A percentile compares a stretch with the other conserved stretches of the same genome.
Evolutionary conservation across 208 protist genomes (phyloP).

Genomic region (Acanthamoeba quina): DNA sequence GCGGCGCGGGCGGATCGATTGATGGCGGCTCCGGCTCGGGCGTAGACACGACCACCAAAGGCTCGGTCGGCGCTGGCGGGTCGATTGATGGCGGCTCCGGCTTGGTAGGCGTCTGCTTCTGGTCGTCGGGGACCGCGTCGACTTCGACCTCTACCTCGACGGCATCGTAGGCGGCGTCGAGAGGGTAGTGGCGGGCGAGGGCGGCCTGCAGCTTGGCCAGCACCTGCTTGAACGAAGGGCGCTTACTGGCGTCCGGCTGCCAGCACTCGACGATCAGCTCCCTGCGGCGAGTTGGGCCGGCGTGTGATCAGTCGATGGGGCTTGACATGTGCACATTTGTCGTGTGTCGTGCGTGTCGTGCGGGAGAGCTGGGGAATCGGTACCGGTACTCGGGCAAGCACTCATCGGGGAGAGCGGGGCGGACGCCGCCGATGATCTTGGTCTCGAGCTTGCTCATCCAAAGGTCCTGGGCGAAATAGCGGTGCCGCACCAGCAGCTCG

Average conservation of each 20-base stretch:
- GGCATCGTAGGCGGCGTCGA: conserved; percentile 26
- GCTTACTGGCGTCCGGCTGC: conserved; percentile 2
- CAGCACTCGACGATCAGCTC: conserved; percentile 58
- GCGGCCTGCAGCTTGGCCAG: not conserved
- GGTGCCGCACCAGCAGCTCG: conserved; percentile 72
- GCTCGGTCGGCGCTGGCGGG: not conserved
- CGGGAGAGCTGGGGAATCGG: not conserved
- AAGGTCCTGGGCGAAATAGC: conserved; percentile 70
- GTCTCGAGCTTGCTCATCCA: conserved; percentile 77
- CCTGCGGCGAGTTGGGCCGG: not conserved
- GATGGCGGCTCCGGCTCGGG: not conserved
- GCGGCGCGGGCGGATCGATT: not conserved
- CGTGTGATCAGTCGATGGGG: no score
- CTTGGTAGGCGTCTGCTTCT: not conserved
- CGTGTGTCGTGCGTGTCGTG: no score
- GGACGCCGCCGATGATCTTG: conserved; percentile 67
- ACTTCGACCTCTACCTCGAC: not conserved
- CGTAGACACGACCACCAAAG: not conserved
- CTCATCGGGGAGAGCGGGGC: conserved; percentile 71
- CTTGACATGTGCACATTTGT: no score
- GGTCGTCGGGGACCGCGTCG: not conserved
- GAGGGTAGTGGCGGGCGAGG: not conserved
- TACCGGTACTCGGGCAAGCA: conserved; percentile 70
- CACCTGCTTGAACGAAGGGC: conserved; percentile 5
- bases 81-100: not conserved